Base-by-base conservation (phyloP, 176 grass and related monocot genomes). In the Hordeum marinum region DNA sequence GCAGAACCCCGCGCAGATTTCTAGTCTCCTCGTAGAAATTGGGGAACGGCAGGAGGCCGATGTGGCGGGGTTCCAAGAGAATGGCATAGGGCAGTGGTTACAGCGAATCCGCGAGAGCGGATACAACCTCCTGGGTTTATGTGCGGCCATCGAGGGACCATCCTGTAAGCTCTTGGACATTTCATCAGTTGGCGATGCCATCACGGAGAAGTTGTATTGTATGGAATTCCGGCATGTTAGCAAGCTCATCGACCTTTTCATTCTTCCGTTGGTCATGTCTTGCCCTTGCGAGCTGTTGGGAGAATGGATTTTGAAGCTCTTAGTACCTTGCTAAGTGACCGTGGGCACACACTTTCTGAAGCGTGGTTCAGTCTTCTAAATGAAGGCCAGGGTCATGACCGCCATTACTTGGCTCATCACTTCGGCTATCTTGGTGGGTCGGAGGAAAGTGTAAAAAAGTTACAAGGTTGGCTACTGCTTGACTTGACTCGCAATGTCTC, bases 181-280 rank as follows among this genome's bases (percentile, higher is more conserved):
- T 77, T 76, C 84, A 57, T 86, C 85, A 82, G 50, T 91, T 31
- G 52, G n/a, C 43, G 50, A 78, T 67, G 68, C 92, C 77, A 70
- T 94, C 60, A 52, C 77, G 50, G 83, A 94, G 66, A 91, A 91
- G 31, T 62, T 94, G 36, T 60, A 80, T 68, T 84, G 68, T 41
- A 94, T 94, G 89, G 89, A 94, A 70, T 94, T 89, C 31, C 76
- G 92, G 78, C 89, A 94, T 68, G 41, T 89, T 42, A 89, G 83
- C 14, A 77, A 77, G 80, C 80, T 94, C 63, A 89, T 94, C 13
- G 83, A 91, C 37, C 85, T 89, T 40, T 63, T 89, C 42, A 45
- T 94, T 57, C 37, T 89, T 75, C 92, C 88, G 62, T 69, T 91
- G 60, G 69, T 85, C 18, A 91, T 82, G 80, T 76, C 87, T 46